Conservation (phyloP, 495 filamentous ascomycete species). For the Penicillium salamii region DNA sequence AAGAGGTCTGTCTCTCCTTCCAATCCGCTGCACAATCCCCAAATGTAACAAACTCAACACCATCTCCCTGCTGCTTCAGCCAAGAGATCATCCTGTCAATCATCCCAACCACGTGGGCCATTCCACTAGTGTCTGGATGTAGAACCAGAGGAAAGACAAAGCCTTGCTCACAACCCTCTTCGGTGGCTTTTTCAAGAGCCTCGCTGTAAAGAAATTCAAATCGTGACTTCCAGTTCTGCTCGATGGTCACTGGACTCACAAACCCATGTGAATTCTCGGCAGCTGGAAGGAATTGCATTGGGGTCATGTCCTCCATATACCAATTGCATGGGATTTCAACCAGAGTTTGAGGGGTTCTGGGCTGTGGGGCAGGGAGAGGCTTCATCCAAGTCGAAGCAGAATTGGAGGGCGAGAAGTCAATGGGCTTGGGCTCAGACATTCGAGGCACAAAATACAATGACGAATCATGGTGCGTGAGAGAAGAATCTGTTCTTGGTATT, state of each 20-base stretch:
- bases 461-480: conserved; percentile 54
- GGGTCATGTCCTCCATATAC: conserved; percentile 59
- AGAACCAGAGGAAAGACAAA: conserved; percentile 48
- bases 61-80: conserved; percentile 41
- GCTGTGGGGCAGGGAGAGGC: conserved; percentile 32
- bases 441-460: conserved; percentile 51
- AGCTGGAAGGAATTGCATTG: conserved; percentile 51
- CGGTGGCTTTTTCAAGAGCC: conserved; percentile 27
- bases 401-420: conserved; percentile 46
- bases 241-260: conserved; percentile 48
- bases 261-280: conserved; percentile 52
- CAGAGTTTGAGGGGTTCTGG: conserved; percentile 30
- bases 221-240: conserved; percentile 54
- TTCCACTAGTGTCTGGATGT: conserved; percentile 61
- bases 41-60: conserved; percentile 14
- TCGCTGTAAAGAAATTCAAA: conserved; percentile 37
- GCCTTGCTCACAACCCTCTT: conserved; percentile 21
- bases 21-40: conserved; percentile 15
- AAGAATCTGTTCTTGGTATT: conserved; percentile 37
- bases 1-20: conserved; percentile 6
- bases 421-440: conserved; percentile 44
- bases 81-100: conserved; percentile 53
- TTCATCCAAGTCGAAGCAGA: conserved; percentile 56
- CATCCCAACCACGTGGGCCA: conserved; percentile 62
- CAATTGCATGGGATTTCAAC: conserved; percentile 55